Evolutionary conservation across 768 basidiomycete genomes (phyloP).

Genomic region (Termitomyces sp.): DNA sequence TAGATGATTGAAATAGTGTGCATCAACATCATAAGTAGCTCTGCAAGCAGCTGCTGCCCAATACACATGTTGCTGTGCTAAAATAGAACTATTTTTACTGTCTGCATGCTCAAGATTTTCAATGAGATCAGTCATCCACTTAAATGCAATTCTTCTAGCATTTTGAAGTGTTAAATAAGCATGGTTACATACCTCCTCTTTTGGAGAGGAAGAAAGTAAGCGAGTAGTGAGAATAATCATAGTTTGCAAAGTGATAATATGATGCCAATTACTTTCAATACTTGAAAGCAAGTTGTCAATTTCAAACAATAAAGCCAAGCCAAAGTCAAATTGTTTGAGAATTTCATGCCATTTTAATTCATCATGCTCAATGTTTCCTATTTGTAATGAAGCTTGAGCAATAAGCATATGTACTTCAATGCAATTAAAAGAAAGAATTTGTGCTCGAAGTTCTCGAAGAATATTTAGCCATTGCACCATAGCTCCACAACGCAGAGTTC

Average conservation of each 20-base stretch:
- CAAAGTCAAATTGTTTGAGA: background rate
- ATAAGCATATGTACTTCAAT: background rate
- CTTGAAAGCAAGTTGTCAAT: background rate
- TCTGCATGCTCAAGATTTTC: background rate
- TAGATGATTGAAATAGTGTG: background rate
- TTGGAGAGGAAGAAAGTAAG: background rate
- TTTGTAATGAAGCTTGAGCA: background rate
- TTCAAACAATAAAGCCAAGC: background rate
- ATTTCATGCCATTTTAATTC: background rate
- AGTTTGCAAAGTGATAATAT: background rate
- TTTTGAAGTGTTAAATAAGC: background rate
- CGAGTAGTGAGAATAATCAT: background rate
- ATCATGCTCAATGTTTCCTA: background rate
- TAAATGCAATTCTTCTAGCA: background rate
- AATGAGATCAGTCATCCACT: background rate
- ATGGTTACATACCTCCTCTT: background rate
- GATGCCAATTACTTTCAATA: background rate
- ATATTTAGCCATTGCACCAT: background rate
- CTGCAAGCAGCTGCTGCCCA: background rate
- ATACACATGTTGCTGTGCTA: background rate
- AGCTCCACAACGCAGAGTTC: background rate
- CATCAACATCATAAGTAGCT: background rate
- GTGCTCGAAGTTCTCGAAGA: background rate
- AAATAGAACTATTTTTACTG: background rate
- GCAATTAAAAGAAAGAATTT: background rate